Evolutionary conservation across 202 grass and related monocot genomes (phyloP).

Genomic region (Saccharum hybrid): DNA sequence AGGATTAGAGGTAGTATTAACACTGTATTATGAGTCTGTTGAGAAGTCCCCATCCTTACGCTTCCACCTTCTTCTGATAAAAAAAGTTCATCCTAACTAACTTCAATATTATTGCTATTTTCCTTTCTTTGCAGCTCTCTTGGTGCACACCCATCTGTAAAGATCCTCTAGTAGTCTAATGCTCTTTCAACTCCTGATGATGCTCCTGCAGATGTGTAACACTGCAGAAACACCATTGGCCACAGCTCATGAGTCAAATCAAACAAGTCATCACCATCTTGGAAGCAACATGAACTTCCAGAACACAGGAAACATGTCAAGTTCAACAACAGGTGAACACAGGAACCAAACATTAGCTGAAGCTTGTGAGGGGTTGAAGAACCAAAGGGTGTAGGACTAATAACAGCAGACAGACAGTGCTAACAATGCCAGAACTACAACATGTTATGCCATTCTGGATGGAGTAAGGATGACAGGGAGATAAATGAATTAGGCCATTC

Average conservation of each 20-base stretch:
- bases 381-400: neutral
- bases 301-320: neutral
- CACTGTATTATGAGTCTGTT: constrained; percentile 51
- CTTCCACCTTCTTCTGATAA: constrained; percentile 44
- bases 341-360: neutral
- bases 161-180: constrained; percentile 35
- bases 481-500: constrained; percentile 6
- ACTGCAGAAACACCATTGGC: constrained; percentile 19
- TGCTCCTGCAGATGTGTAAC: constrained; percentile 31
- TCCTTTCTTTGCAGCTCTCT: constrained; percentile 33
- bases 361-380: neutral
- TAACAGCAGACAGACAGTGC: constrained; percentile 1
- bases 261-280: constrained; percentile 27
- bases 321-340: neutral
- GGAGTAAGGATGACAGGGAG: neutral
- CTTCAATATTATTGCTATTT: constrained; percentile 28
- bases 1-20: constrained; percentile 31
- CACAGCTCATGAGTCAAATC: constrained; percentile 27
- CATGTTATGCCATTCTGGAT: constrained; percentile 16
- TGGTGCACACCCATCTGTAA: constrained; percentile 53
- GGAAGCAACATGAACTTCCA: neutral
- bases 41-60: constrained; percentile 49
- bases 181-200: constrained; percentile 6
- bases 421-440: neutral
- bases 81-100: constrained; percentile 55